These are phyloP conservation scores for Onygenales sp. DNA, from an alignment of 2,329 filamentous ascomycete species.

Conservation along the genomic window DNA sequence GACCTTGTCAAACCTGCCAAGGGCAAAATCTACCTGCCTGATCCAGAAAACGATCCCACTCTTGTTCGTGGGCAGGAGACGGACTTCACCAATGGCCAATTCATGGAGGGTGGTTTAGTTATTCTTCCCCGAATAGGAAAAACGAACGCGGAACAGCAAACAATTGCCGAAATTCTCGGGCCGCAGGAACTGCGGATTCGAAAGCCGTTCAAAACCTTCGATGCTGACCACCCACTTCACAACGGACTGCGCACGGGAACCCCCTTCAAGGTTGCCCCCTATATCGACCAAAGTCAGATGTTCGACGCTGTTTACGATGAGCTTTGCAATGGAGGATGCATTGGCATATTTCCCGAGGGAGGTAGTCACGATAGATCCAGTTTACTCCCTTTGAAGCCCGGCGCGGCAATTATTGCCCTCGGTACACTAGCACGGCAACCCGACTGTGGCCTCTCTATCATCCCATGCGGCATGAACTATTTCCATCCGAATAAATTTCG, in stretches of 20 bases:
- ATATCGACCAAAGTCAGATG: slow-evolving; percentile 76
- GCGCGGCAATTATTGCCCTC: slow-evolving; percentile 82
- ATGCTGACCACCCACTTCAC: slow-evolving; percentile 43
- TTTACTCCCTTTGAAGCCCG: slow-evolving; percentile 73
- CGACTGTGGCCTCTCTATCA: slow-evolving; percentile 72
- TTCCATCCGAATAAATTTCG: slow-evolving; percentile 89
- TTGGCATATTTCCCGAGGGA: slow-evolving; percentile 83
- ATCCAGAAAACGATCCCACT: slow-evolving; percentile 65
- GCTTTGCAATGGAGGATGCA: slow-evolving; percentile 65
- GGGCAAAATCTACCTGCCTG: slow-evolving; percentile 69
- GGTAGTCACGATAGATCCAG: slow-evolving; percentile 81
- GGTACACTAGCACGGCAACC: slow-evolving; percentile 67
- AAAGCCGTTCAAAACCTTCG: slow-evolving; percentile 63
- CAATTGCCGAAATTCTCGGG: slow-evolving; percentile 59
- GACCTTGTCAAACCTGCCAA: slow-evolving; percentile 64
- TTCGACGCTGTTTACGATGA: slow-evolving; percentile 76
- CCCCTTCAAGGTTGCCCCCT: slow-evolving; percentile 68
- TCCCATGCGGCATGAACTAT: slow-evolving; percentile 91
- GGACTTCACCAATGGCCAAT: slow-evolving; percentile 58
- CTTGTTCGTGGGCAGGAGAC: slow-evolving; percentile 64
- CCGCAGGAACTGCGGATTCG: slow-evolving; percentile 67
- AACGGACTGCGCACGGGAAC: slow-evolving; percentile 47
- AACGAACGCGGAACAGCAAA: slow-evolving; percentile 62
- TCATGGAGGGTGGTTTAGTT: slow-evolving; percentile 62
- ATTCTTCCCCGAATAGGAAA: slow-evolving; percentile 66